These are phyloP conservation scores for Ascochyta pisi DNA, from an alignment of 2,329 filamentous ascomycete species.

Conservation along the genomic window DNA sequence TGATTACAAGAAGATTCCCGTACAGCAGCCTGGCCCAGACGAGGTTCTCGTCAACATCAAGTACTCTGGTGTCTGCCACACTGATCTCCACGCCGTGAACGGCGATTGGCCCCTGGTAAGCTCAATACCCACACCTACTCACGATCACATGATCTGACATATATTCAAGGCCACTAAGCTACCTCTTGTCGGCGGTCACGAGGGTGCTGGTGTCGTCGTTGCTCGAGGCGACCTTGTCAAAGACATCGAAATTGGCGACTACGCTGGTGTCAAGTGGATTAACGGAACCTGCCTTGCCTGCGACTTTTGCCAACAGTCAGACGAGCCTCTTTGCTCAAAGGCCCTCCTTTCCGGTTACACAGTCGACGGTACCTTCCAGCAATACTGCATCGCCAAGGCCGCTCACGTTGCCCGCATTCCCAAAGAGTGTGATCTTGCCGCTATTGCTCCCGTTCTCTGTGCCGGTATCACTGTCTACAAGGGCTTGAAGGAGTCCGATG, in stretches of 20 bases:
- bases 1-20: conserved; percentile 81
- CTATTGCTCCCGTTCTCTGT: conserved; percentile 80
- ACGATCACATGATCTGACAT: conserved; percentile 20
- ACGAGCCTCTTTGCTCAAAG: conserved; percentile 83
- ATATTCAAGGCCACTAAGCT: conserved; percentile 67
- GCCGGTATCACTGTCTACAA: conserved; percentile 90
- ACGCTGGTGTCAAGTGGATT: conserved; percentile 90
- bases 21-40: conserved; percentile 80
- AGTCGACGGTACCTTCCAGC: conserved; percentile 91
- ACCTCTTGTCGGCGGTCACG: conserved; percentile 81
- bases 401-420: conserved; percentile 83
- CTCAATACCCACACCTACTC: not conserved
- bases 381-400: conserved; percentile 88
- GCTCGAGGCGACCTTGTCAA: conserved; percentile 77
- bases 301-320: conserved; percentile 78
- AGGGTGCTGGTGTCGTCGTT: conserved; percentile 83
- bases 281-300: conserved; percentile 86
- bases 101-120: conserved; percentile 82
- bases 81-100: conserved; percentile 80
- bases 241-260: conserved; percentile 78
- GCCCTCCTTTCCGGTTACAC: conserved; percentile 86
- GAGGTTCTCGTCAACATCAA: conserved; percentile 93
- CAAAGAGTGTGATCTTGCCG: conserved; percentile 76
- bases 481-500: conserved; percentile 84
- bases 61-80: conserved; percentile 90